phyloP scores from a whole-genome alignment of 768 basidiomycete species.

The Russula lepida region DNA sequence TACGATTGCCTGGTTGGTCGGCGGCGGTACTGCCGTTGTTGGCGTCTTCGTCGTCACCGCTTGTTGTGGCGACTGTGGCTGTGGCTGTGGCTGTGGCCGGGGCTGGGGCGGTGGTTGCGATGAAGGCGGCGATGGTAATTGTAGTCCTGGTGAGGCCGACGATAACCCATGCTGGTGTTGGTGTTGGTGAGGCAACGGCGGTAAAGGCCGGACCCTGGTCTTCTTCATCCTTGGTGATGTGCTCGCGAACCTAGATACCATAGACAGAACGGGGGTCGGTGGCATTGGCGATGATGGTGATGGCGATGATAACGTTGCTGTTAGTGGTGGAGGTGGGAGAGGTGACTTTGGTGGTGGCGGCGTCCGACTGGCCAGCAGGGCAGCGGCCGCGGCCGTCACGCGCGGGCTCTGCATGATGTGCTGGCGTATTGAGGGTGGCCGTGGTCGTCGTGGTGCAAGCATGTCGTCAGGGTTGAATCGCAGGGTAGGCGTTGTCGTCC shows the following conservation, averaged over 20 bases:
- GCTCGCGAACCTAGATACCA: not conserved
- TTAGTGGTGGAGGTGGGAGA: not conserved
- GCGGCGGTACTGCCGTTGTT: not conserved
- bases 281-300: not conserved
- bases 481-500: not conserved
- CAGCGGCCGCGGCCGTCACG: not conserved
- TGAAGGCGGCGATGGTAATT: not conserved
- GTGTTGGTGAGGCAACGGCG: not conserved
- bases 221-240: not conserved
- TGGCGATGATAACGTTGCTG: not conserved
- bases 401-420: not conserved
- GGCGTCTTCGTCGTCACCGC: not conserved
- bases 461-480: constrained; percentile 11
- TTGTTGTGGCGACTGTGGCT: not conserved
- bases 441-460: not conserved
- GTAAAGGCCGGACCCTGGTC: not conserved
- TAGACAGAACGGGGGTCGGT: not conserved
- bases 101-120: not conserved
- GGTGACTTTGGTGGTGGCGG: not conserved
- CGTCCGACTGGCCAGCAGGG: not conserved
- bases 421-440: not conserved
- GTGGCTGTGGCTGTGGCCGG: not conserved
- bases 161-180: not conserved
- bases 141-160: not conserved
- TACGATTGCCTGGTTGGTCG: not conserved